Evolutionary conservation across 208 protist species (phyloP).

Genomic region (Trypanosoma mega): DNA sequence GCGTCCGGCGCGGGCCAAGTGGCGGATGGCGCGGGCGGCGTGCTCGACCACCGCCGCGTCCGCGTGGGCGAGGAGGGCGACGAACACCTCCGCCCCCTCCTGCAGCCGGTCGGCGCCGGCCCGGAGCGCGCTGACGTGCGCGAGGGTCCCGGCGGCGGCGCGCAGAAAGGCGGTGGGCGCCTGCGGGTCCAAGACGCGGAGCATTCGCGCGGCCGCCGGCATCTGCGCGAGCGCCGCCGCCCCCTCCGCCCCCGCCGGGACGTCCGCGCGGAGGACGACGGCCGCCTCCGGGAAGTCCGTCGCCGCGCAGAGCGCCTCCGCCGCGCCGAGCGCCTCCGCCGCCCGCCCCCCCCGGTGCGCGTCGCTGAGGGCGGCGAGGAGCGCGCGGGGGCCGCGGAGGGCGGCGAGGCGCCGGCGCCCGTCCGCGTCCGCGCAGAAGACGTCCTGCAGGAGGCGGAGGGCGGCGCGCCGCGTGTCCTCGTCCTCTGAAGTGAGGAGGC

Average conservation of each 20-base stretch:
- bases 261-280: slow-evolving; percentile 68
- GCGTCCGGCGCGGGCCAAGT: slow-evolving; percentile 56
- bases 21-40: slow-evolving; percentile 55
- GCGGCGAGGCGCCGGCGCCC: slow-evolving; percentile 44
- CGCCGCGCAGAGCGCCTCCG: slow-evolving; percentile 50
- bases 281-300: slow-evolving; percentile 74
- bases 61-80: slow-evolving; percentile 69
- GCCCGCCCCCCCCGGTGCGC: slow-evolving; percentile 76
- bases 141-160: slow-evolving; percentile 77
- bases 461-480: slow-evolving; percentile 64
- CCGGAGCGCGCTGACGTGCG: slow-evolving; percentile 73
- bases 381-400: slow-evolving; percentile 52
- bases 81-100: too few relatives aligned
- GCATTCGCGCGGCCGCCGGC: slow-evolving; percentile 83
- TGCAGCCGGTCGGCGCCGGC: too few relatives aligned
- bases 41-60: slow-evolving; percentile 75
- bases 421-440: slow-evolving; percentile 47
- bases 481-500: slow-evolving; percentile 51
- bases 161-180: slow-evolving; percentile 72
- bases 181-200: slow-evolving; percentile 80
- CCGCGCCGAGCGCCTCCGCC: slow-evolving; percentile 71
- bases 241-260: slow-evolving; percentile 67
- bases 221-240: slow-evolving; percentile 64
- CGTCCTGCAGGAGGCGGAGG: slow-evolving; percentile 46
- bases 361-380: slow-evolving; percentile 72